Percentiles rank a stretch among this genome's conserved stretches.
phyloP scores from a whole-genome alignment of 768 basidiomycete genomes.

The Agrocybe chaxingu region DNA sequence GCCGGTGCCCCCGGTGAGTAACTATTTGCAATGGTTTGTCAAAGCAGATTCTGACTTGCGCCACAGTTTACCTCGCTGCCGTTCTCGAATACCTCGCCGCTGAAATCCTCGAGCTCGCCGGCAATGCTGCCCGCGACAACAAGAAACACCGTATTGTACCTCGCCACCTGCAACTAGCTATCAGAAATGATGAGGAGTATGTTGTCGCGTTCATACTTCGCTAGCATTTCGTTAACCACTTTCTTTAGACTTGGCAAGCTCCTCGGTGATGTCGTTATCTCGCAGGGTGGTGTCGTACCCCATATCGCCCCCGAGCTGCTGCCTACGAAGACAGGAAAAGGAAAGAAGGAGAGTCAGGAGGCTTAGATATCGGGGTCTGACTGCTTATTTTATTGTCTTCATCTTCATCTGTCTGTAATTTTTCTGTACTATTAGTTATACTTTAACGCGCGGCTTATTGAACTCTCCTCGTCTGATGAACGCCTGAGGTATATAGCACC shows the following conservation, averaged over 20 bases:
- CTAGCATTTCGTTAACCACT: conserved; percentile 1
- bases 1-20: conserved; percentile 76
- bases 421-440: conserved; percentile 18
- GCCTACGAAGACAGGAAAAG: conserved; percentile 36
- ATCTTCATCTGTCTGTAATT: conserved; percentile 10
- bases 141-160: conserved; percentile 95
- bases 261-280: conserved; percentile 84
- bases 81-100: conserved; percentile 92
- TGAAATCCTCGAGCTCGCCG: conserved; percentile 91
- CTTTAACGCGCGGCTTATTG: conserved; percentile 12
- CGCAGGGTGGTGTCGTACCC: conserved; percentile 78
- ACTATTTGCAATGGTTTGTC: neutral
- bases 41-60: neutral
- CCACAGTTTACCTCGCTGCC: conserved; percentile 79
- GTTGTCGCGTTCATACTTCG: conserved; percentile 8
- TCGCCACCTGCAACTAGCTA: conserved; percentile 88
- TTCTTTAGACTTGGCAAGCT: conserved; percentile 65
- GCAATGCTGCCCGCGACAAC: conserved; percentile 79
- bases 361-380: conserved; percentile 9
- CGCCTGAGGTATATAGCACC: neutral
- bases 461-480: neutral
- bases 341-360: conserved; percentile 25
- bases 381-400: conserved; percentile 12
- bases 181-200: conserved; percentile 87
- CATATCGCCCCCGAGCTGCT: conserved; percentile 38